These are phyloP conservation scores for Phytophthora aleatoria DNA, from an alignment of 352 stramenopile genomes.

Conservation along the genomic window DNA sequence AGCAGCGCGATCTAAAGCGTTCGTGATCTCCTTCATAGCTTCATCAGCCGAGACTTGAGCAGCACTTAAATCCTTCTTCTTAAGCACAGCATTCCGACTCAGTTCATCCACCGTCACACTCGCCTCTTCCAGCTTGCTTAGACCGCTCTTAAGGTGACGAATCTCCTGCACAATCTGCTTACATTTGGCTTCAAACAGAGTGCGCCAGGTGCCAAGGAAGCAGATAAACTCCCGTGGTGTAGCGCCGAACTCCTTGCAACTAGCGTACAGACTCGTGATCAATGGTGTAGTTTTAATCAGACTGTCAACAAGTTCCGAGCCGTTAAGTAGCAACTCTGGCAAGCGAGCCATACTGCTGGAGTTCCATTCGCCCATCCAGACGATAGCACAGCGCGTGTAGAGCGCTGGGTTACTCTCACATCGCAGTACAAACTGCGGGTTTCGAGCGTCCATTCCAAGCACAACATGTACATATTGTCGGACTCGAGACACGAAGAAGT, in stretches of 20 bases:
- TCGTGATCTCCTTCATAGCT: slow-evolving; percentile 96
- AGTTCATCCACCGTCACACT: slow-evolving; percentile 92
- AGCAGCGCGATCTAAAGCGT: slow-evolving; percentile 88
- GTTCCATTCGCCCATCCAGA: slow-evolving; percentile 95
- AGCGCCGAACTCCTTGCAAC: slow-evolving; percentile 68
- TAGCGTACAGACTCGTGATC: slow-evolving; percentile 66
- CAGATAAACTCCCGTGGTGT: slow-evolving; percentile 87
- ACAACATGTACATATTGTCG: slow-evolving; percentile 91
- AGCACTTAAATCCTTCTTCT: slow-evolving; percentile 89
- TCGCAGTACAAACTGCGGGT: slow-evolving; percentile 80
- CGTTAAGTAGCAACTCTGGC: slow-evolving; percentile 69
- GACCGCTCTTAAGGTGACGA: slow-evolving; percentile 85
- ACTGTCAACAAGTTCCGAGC: slow-evolving; percentile 64
- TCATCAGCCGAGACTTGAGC: slow-evolving; percentile 91
- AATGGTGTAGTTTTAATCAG: slow-evolving; percentile 59
- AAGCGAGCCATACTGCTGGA: slow-evolving; percentile 72
- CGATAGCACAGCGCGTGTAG: slow-evolving; percentile 91
- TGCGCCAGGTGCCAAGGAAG: slow-evolving; percentile 85
- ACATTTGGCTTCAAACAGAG: slow-evolving; percentile 76
- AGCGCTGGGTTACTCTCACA: slow-evolving; percentile 95
- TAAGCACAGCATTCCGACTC: slow-evolving; percentile 82
- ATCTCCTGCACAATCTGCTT: slow-evolving; percentile 90
- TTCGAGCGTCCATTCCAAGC: slow-evolving; percentile 71
- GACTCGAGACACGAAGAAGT: slow-evolving; percentile 93
- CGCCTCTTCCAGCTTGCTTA: slow-evolving; percentile 92